These are phyloP conservation scores for Microbotryum lychnidis-dioicae DNA, from an alignment of 1,284 basidiomycete genomes.

Conservation along the genomic window DNA sequence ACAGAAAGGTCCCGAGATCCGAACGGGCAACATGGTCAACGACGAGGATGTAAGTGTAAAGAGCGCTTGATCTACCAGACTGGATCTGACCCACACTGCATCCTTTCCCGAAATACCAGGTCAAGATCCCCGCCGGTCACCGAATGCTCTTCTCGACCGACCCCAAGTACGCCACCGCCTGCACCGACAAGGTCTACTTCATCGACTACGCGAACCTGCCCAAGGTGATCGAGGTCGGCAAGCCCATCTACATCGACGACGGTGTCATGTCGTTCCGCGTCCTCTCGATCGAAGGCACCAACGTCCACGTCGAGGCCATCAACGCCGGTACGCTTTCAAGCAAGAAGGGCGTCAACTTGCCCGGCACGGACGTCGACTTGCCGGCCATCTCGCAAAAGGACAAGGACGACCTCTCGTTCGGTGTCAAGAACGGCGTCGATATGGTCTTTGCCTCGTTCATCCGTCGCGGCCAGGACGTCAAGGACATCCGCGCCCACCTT, in stretches of 20 bases:
- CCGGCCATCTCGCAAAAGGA: slow-evolving; percentile 98
- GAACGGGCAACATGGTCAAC: slow-evolving; percentile 87
- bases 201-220: slow-evolving; percentile 93
- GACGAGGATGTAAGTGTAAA: slow-evolving; percentile 63
- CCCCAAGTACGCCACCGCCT: slow-evolving; percentile 64
- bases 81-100: background rate
- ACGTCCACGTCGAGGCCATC: slow-evolving; percentile 66
- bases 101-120: slow-evolving; percentile 43
- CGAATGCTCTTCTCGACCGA: slow-evolving; percentile 90
- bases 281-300: slow-evolving; percentile 68
- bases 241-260: slow-evolving; percentile 95
- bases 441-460: slow-evolving; percentile 99
- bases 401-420: slow-evolving; percentile 87
- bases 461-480: slow-evolving; percentile 82
- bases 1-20: slow-evolving; percentile 98
- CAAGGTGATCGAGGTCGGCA: slow-evolving; percentile 90
- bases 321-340: slow-evolving; percentile 92
- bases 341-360: slow-evolving; percentile 98
- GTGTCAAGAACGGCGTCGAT: slow-evolving; percentile 95
- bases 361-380: slow-evolving; percentile 95
- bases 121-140: slow-evolving; percentile 80
- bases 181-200: slow-evolving; percentile 75
- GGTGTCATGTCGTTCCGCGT: slow-evolving; percentile 94
- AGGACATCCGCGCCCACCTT: slow-evolving; percentile 79
- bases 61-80: no score